phyloP scores from a whole-genome alignment of 176 grass and related monocot genomes.

The Poa pratensis region DNA sequence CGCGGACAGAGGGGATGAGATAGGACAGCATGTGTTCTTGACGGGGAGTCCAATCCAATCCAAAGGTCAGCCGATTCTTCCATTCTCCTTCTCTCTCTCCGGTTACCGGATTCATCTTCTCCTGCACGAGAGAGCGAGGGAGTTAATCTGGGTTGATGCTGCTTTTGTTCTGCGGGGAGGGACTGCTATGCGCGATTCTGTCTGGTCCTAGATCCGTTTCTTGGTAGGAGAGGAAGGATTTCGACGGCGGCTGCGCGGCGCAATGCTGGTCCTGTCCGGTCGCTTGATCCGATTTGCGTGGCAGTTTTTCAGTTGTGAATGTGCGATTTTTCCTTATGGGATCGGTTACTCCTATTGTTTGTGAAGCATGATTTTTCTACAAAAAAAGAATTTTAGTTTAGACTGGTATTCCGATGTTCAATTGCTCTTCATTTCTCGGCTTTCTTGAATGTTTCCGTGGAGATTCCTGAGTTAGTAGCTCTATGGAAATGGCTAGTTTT shows the following conservation, averaged over 20 bases:
- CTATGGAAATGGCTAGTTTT: background rate
- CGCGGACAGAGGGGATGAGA: conserved; percentile 16
- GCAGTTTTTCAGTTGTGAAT: background rate
- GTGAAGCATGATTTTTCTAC: background rate
- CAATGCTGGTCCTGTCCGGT: conserved; percentile 18
- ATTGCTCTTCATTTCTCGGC: conserved; percentile 12
- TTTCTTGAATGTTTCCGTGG: background rate
- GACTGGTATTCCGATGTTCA: conserved; percentile 4
- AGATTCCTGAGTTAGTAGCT: background rate
- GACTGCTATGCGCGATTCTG: background rate
- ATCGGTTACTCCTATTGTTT: background rate
- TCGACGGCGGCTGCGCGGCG: conserved; percentile 10
- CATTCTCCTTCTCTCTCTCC: background rate
- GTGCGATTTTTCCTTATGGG: background rate
- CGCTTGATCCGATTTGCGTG: conserved; percentile 1
- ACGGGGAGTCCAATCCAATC: conserved; percentile 41
- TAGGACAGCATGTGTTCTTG: conserved; percentile 46
- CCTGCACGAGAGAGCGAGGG: background rate
- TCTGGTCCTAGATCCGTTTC: conserved; percentile 27
- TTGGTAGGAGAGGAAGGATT: conserved; percentile 8
- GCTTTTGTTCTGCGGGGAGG: too few species aligned
- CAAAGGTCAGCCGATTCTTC: conserved; percentile 42
- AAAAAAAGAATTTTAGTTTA: background rate
- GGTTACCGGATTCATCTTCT: background rate
- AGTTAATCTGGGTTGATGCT: too few species aligned